Conservation (phyloP, 2,329 filamentous ascomycete species). For the Paraphoma sp. region DNA sequence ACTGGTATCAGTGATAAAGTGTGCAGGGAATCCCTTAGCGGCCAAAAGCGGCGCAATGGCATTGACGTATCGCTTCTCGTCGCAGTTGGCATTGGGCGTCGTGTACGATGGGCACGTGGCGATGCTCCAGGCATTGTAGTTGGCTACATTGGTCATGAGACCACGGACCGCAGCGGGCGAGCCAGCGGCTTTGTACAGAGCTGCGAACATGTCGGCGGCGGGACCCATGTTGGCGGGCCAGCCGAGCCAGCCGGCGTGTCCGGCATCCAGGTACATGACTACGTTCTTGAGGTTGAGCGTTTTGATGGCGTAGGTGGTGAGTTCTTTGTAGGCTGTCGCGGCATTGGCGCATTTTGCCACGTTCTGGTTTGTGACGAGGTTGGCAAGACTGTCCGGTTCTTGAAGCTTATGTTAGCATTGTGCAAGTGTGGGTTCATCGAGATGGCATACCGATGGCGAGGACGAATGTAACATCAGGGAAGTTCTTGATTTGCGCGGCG, state of each 20-base stretch:
- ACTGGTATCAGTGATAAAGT: slow-evolving; percentile 60
- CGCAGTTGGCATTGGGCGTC: slow-evolving; percentile 54
- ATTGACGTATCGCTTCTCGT: slow-evolving; percentile 60
- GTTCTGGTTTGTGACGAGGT: slow-evolving; percentile 65
- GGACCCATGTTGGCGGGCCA: slow-evolving; percentile 64
- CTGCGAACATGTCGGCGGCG: slow-evolving; percentile 55
- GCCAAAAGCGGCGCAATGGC: slow-evolving; percentile 57
- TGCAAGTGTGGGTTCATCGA: neutral
- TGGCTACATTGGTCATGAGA: slow-evolving; percentile 62
- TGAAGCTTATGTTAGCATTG: too few species aligned
- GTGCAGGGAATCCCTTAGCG: slow-evolving; percentile 55
- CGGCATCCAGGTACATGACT: slow-evolving; percentile 67
- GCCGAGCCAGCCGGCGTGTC: slow-evolving; percentile 68
- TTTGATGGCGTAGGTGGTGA: slow-evolving; percentile 61
- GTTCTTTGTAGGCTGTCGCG: slow-evolving; percentile 60
- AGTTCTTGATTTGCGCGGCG: slow-evolving; percentile 56
- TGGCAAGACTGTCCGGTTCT: slow-evolving; percentile 67
- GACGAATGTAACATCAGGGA: slow-evolving; percentile 58
- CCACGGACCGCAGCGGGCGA: slow-evolving; percentile 56
- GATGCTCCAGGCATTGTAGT: slow-evolving; percentile 63
- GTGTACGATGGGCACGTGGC: slow-evolving; percentile 53
- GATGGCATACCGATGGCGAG: slow-evolving; percentile 54
- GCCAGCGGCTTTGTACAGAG: slow-evolving; percentile 54
- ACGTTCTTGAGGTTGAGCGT: slow-evolving; percentile 66
- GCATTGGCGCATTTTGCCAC: slow-evolving; percentile 61